phyloP scores from a whole-genome alignment of 2,329 filamentous ascomycete genomes.

The Sporothrix euskadiensis region DNA sequence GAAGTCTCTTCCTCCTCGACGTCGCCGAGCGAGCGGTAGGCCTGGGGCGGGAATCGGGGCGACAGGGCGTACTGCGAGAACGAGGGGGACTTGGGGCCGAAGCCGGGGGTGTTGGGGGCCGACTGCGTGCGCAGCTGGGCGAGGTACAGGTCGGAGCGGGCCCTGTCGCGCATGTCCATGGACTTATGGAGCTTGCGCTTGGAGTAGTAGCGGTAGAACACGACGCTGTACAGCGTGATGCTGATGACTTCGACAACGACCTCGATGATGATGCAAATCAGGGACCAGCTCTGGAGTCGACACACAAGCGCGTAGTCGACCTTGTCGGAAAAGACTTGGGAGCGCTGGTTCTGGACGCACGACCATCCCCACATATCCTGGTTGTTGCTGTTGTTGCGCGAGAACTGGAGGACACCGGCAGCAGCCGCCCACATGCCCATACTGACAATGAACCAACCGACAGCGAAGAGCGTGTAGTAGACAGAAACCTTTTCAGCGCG shows the following conservation, averaged over 20 bases:
- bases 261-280: constrained; percentile 97
- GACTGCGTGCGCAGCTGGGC: constrained; percentile 81
- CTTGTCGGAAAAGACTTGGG: constrained; percentile 73
- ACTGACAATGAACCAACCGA: constrained; percentile 90
- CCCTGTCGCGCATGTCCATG: constrained; percentile 93
- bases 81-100: constrained; percentile 67
- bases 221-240: constrained; percentile 87
- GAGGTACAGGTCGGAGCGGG: constrained; percentile 92
- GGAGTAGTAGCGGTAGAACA: constrained; percentile 97
- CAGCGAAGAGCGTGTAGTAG: constrained; percentile 93
- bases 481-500: constrained; percentile 89
- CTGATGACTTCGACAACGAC: constrained; percentile 88
- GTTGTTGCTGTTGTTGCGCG: constrained; percentile 68
- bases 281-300: constrained; percentile 89
- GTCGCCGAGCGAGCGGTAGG: constrained; percentile 50
- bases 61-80: constrained; percentile 58
- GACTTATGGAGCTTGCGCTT: constrained; percentile 95
- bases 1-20: constrained; percentile 42
- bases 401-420: constrained; percentile 79
- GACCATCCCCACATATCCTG: constrained; percentile 98
- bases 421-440: constrained; percentile 90
- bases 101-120: constrained; percentile 90
- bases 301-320: constrained; percentile 90
- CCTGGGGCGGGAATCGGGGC: constrained; percentile 60
- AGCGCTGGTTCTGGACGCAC: constrained; percentile 85